These are phyloP conservation scores for Diaporthe caulivora DNA, from an alignment of 2,329 filamentous ascomycete genomes.

Conservation along the genomic window DNA sequence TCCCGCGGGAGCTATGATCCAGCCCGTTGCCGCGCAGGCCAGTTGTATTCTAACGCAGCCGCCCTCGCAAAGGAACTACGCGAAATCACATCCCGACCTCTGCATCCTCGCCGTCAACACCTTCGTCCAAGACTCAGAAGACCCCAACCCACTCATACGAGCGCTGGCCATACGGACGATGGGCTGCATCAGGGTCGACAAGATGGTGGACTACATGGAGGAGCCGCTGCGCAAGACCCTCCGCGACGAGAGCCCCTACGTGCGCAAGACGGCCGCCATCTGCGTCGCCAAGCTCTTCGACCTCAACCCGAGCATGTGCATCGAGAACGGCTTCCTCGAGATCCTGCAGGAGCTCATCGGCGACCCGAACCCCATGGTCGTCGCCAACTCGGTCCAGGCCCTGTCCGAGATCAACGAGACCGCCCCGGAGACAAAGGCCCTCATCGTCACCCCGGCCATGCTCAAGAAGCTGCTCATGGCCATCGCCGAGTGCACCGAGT, in stretches of 20 bases:
- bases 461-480: slow-evolving; percentile 97
- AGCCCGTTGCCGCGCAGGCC: slow-evolving; percentile 28
- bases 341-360: slow-evolving; percentile 95
- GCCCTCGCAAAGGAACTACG: slow-evolving; percentile 83
- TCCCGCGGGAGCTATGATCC: not conserved
- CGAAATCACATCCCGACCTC: slow-evolving; percentile 97
- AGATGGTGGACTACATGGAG: slow-evolving; percentile 99
- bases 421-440: slow-evolving; percentile 88
- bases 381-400: slow-evolving; percentile 96
- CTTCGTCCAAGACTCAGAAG: slow-evolving; percentile 98
- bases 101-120: slow-evolving; percentile 99
- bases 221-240: slow-evolving; percentile 96
- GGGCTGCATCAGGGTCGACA: slow-evolving; percentile 98
- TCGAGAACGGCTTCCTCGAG: slow-evolving; percentile 97
- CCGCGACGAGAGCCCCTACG: slow-evolving; percentile 96
- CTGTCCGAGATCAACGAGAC: slow-evolving; percentile 91
- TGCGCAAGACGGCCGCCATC: slow-evolving; percentile 97
- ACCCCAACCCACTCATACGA: slow-evolving; percentile 95
- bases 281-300: slow-evolving; percentile 99
- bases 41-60: slow-evolving; percentile 41
- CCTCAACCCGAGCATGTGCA: slow-evolving; percentile 89
- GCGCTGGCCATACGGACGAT: slow-evolving; percentile 97
- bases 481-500: slow-evolving; percentile 97
- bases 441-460: slow-evolving; percentile 84
- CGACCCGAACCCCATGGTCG: slow-evolving; percentile 98